Evolutionary conservation across 768 basidiomycete species (phyloP).

Genomic region (Leccinum boreale): DNA sequence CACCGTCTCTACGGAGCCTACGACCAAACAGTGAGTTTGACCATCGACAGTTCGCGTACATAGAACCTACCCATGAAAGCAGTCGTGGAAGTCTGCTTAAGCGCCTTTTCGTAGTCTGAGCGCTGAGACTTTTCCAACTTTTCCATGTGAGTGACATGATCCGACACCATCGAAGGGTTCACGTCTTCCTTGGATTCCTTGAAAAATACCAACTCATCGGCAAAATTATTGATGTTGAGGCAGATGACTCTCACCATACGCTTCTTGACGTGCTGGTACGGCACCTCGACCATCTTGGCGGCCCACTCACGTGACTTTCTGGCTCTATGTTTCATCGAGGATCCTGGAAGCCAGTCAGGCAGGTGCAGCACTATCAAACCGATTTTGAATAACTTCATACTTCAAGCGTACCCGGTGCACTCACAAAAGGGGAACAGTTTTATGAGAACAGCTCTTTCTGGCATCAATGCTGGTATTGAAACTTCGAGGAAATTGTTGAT

Average conservation of each 20-base stretch:
- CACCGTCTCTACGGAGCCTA: conserved; percentile 16
- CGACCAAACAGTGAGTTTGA: not conserved
- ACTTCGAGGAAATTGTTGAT: conserved; percentile 6
- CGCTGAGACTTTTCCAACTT: conserved; percentile 2
- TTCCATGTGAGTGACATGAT: conserved; percentile 11
- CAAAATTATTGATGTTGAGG: not conserved
- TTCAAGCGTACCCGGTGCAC: not conserved
- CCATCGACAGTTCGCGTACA: no score
- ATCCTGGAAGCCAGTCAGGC: conserved; percentile 26
- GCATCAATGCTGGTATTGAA: conserved; percentile 4
- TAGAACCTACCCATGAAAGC: conserved; percentile 12
- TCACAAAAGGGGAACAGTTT: conserved; percentile 17
- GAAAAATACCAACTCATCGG: not conserved
- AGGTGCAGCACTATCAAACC: conserved; percentile 20
- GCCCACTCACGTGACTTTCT: conserved; percentile 5
- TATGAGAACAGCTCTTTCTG: conserved; percentile 15
- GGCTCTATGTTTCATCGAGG: conserved; percentile 13
- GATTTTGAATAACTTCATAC: not conserved
- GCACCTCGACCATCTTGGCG: conserved; percentile 10
- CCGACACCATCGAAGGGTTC: conserved; percentile 12
- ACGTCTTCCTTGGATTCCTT: conserved; percentile 7
- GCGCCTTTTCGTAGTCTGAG: conserved; percentile 11
- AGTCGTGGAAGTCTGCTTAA: conserved; percentile 14
- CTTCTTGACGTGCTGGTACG: conserved; percentile 12
- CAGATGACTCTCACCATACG: conserved; percentile 3